Conservation (phyloP, 805 yeast species). For the Candida insectalens region DNA sequence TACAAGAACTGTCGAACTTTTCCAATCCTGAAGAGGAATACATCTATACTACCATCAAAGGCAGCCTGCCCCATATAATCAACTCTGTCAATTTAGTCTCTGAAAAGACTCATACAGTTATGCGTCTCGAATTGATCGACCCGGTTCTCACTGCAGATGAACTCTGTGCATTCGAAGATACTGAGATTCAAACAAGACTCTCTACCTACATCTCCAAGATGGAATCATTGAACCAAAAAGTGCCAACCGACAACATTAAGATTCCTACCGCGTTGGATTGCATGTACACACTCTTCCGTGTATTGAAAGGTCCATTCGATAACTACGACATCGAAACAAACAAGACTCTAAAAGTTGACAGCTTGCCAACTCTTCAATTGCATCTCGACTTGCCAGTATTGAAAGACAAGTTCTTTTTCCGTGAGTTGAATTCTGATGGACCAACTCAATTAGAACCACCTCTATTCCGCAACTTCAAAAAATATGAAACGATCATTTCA, state of each 20-base stretch:
- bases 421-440: conserved; percentile 12
- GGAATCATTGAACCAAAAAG: conserved; percentile 1
- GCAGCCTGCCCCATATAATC: conserved; percentile 22
- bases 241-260: conserved; percentile 6
- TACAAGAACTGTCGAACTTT: background rate
- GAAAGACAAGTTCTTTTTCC: conserved; percentile 36
- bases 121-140: conserved; percentile 43
- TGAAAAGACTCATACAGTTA: conserved; percentile 31
- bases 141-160: conserved; percentile 43
- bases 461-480: conserved; percentile 17
- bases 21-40: conserved; percentile 5
- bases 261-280: conserved; percentile 50
- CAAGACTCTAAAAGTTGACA: conserved; percentile 46
- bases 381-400: conserved; percentile 49
- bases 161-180: conserved; percentile 34
- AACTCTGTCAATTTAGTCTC: conserved; percentile 42
- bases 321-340: conserved; percentile 32
- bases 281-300: conserved; percentile 48
- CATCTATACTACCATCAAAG: conserved; percentile 8
- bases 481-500: conserved; percentile 16
- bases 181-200: conserved; percentile 43
- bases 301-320: conserved; percentile 57
- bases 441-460: conserved; percentile 22
- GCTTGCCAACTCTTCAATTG: conserved; percentile 29
- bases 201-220: conserved; percentile 22